Base-by-base conservation (phyloP, 2,329 filamentous ascomycete species). In the Phoma herbarum region DNA sequence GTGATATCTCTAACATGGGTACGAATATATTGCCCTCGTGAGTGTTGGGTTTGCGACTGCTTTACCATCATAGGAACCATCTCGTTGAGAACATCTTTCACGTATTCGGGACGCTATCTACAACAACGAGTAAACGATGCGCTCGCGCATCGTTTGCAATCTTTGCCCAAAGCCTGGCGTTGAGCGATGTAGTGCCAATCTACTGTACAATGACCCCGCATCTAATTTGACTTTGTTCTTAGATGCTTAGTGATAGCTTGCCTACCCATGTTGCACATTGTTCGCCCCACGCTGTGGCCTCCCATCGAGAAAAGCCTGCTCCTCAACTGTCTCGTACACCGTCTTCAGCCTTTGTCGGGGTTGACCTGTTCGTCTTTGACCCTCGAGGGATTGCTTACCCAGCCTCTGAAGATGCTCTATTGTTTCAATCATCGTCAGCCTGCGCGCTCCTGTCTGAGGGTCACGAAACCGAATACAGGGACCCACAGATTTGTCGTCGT, bases 381-480 rank as follows among this genome's bases (percentile, higher is more conserved):
- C 23, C n/a, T 43, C 45, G 29, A 49, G 26, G 10, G 18, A 20
- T 28, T 50, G 44, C 25, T 51, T 54, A 4, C 46, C 46, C 31
- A 51, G 47, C 42, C 8, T 51, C 20, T 49, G 37, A 29, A 20
- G 39, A 14, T 48, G 43, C 12, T 52, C 55, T 49, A 53, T 49
- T 20, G 23, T 44, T 45, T 53, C 55, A 31, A 49, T 48, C 2
- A 58, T 53, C 37, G 49, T 58, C 43, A 58, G 49, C 39, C 55
- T 58, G 28, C 49, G 55, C 23, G 37, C 28, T 26, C 44, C 55
- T 43, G 44, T 49, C 39, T 39, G 49, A 8, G 44, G 49, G 16
- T 53, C 43, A 29, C 37, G 37, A 6, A 41, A 58, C 25, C 55
- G 44, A 18, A 53, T 31, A 7, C 14, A 25, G n/a, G 49, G 55